A percentile compares a stretch with the other conserved stretches of the same genome.
These are phyloP conservation scores for Bidens hawaiensis DNA, from an alignment of 140 eudicot species.

Conservation along the genomic window DNA sequence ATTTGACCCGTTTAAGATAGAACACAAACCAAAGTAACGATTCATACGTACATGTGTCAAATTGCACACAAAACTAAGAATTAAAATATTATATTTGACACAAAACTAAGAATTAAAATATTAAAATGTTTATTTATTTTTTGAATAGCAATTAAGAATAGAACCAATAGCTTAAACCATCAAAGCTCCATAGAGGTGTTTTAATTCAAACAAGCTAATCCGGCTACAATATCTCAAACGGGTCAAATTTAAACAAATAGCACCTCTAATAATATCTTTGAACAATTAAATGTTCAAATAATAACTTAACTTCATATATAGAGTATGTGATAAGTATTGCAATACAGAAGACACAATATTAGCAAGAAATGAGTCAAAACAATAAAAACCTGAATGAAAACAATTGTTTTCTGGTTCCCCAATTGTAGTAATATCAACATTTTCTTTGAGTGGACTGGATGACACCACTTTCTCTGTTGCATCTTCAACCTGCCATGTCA, in stretches of 20 bases:
- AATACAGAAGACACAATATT: not conserved
- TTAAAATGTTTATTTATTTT: not conserved
- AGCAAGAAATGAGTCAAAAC: slow-evolving; percentile 8
- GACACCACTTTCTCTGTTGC: slow-evolving; percentile 21
- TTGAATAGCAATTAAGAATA: not conserved
- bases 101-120: not conserved
- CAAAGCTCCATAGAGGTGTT: not conserved
- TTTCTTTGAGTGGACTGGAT: slow-evolving; percentile 25
- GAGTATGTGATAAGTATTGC: not conserved
- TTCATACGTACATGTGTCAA: not conserved
- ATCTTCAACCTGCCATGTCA: slow-evolving; percentile 34
- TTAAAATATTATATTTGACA: not conserved
- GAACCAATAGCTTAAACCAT: not conserved
- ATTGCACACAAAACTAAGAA: not conserved
- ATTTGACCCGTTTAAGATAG: not conserved
- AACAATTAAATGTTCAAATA: not conserved
- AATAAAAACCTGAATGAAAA: slow-evolving; percentile 33
- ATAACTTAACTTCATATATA: slow-evolving; percentile 8
- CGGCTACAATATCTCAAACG: not conserved
- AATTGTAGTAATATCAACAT: slow-evolving; percentile 17
- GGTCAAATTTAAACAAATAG: not conserved
- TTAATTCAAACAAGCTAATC: not conserved
- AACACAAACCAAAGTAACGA: not conserved
- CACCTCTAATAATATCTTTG: not conserved
- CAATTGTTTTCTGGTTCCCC: slow-evolving; percentile 16